Base-by-base conservation (phyloP, 441 rosid species). In the Francoa sonchifolia region DNA sequence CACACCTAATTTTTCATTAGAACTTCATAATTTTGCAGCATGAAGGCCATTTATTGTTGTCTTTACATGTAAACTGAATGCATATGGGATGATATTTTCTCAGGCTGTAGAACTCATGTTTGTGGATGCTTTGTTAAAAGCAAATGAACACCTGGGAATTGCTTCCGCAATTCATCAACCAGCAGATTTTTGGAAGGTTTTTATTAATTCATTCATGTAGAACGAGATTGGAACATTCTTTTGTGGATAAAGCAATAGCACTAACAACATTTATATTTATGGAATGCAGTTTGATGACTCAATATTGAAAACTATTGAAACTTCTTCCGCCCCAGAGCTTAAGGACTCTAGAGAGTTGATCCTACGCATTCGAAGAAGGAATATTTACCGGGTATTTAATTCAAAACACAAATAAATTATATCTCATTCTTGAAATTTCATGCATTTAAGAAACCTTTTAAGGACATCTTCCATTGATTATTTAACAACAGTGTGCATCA, bases 81-180 rank as follows among this genome's bases (percentile, higher is more conserved):
- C 29, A 26, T 12, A 15, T 14, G 14, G 14, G 47, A 47, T 57
- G 33, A 58, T 49, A 19, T 68, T 45, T 55, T 44, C 25, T 47
- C 74, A 88, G 97, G 97, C 95, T 10, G 57, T 79, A 46, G 95
- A 84, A 62, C 90, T 78, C 45, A 88, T 88, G 97, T 30, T 79
- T 22, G 90, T 72, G 41, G 97, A 88, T 76, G 95, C 95, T 19
- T 54, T 88, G 69, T 57, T 79, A 62, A 68, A 74, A 62, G 90
- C 97, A 50, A 68, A 84, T 49, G 60, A 49, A 55, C 62, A 50
- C 58, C 50, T 88, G 48, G 69, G 63, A 59, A 65, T 88, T 46
- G 69, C 85, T 25, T 57, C 82, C 28, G 42, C 46, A 68, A 57
- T 84, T 68, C 51, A 67, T 38, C 80, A 88, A 48, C 90, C 97